Conservation (phyloP, 2,329 filamentous ascomycete genomes). For the Monosporascus sp. region DNA sequence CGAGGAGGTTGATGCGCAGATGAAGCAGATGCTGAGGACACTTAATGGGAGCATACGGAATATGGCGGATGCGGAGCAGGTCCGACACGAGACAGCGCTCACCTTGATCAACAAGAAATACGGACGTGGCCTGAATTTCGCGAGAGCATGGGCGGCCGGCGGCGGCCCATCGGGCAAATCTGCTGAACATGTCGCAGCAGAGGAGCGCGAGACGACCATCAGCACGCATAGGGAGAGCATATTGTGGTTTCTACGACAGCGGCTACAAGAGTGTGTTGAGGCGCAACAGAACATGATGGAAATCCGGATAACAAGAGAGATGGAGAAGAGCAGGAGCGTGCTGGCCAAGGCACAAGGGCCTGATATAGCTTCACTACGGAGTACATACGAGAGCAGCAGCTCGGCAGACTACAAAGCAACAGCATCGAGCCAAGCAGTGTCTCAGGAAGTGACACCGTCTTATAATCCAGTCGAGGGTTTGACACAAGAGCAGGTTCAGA, state of each 20-base stretch:
- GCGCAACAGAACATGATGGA: slow-evolving; percentile 92
- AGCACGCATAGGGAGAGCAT: slow-evolving; percentile 75
- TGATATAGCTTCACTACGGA: slow-evolving; percentile 12
- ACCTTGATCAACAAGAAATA: slow-evolving; percentile 68
- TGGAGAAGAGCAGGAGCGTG: slow-evolving; percentile 85
- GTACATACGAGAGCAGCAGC: slow-evolving; percentile 14
- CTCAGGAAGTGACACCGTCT: slow-evolving; percentile 17
- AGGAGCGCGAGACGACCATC: slow-evolving; percentile 62
- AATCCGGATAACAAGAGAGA: slow-evolving; percentile 72
- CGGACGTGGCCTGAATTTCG: slow-evolving; percentile 56
- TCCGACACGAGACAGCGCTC: slow-evolving; percentile 71
- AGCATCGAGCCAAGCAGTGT: slow-evolving; percentile 14
- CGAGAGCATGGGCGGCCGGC: slow-evolving; percentile 65
- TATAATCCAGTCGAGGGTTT: slow-evolving; percentile 45
- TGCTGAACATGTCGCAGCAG: slow-evolving; percentile 65
- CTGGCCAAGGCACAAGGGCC: slow-evolving; percentile 60
- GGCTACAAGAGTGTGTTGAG: slow-evolving; percentile 69
- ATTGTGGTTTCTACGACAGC: slow-evolving; percentile 72
- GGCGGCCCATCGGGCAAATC: slow-evolving; percentile 44
- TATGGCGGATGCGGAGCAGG: slow-evolving; percentile 74
- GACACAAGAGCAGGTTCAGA: slow-evolving; percentile 79
- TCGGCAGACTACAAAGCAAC: slow-evolving; percentile 10
- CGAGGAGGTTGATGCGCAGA: slow-evolving; percentile 81
- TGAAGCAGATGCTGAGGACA: slow-evolving; percentile 78
- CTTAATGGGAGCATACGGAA: slow-evolving; percentile 76